Conservation (phyloP, 257 asterid species). For the Solanum chaucha region DNA sequence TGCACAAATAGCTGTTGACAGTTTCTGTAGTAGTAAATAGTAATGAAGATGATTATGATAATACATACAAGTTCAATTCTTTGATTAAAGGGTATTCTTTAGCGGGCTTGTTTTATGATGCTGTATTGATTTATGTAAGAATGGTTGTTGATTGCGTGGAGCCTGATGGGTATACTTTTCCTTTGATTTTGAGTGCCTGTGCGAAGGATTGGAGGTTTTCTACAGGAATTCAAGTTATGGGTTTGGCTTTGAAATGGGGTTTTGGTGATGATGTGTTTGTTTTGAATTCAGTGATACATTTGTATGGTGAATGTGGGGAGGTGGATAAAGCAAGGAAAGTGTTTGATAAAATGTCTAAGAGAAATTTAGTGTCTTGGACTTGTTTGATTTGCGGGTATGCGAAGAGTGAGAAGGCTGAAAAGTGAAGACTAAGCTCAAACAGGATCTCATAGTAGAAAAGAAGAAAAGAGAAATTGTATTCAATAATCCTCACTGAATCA, state of each 20-base stretch:
- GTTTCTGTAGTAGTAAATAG: conserved; percentile 6
- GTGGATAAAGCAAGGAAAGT: conserved; percentile 30
- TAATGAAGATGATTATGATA: conserved; percentile 3
- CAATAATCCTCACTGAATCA: no score
- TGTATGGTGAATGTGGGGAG: conserved; percentile 40
- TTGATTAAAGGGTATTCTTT: conserved; percentile 29
- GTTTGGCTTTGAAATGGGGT: conserved; percentile 31
- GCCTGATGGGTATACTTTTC: conserved; percentile 45
- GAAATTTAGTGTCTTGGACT: conserved; percentile 52
- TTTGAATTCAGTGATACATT: conserved; percentile 31
- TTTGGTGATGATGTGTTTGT: conserved; percentile 22
- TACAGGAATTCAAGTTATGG: conserved; percentile 33
- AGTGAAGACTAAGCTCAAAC: no score
- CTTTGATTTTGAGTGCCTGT: conserved; percentile 44
- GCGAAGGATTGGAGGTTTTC: conserved; percentile 21
- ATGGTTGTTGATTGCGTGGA: conserved; percentile 26
- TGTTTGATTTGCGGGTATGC: conserved; percentile 43
- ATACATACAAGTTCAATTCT: conserved; percentile 27
- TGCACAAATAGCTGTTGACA: conserved; percentile 24
- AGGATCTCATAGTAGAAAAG: no score
- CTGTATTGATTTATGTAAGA: conserved; percentile 18
- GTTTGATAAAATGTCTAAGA: conserved; percentile 39
- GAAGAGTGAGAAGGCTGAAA: conserved; percentile 7
- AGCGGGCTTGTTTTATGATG: conserved; percentile 13
- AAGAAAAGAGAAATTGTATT: no score